phyloP scores from a whole-genome alignment of 805 yeast genomes.

The Lipomyces lipofer region DNA sequence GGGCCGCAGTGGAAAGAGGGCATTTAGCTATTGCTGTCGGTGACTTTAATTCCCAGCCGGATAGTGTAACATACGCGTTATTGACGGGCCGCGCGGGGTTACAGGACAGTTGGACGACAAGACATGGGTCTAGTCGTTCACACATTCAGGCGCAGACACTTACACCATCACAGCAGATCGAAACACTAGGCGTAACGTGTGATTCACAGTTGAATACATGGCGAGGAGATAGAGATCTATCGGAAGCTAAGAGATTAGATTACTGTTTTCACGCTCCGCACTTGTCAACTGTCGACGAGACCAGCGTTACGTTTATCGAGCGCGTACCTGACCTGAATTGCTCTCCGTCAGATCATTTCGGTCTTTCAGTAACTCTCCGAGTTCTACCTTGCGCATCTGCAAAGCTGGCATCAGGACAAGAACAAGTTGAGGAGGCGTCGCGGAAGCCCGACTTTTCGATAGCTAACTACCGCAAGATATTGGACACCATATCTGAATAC shows the following conservation, averaged over 20 bases:
- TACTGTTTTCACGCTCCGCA: slow-evolving; percentile 75
- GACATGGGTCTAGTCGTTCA: slow-evolving; percentile 15
- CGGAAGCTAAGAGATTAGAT: slow-evolving; percentile 85
- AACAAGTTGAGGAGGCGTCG: slow-evolving; percentile 19
- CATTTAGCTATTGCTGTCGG: slow-evolving; percentile 89
- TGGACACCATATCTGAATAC: slow-evolving; percentile 50
- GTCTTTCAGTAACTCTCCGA: slow-evolving; percentile 43
- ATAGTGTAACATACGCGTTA: slow-evolving; percentile 74
- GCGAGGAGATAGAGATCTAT: slow-evolving; percentile 55
- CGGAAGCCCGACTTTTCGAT: slow-evolving; percentile 22
- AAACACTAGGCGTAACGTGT: slow-evolving; percentile 81
- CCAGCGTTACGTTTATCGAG: slow-evolving; percentile 75
- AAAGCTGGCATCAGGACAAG: slow-evolving; percentile 13
- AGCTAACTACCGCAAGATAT: slow-evolving; percentile 50
- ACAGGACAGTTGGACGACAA: slow-evolving; percentile 28
- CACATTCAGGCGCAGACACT: slow-evolving; percentile 16
- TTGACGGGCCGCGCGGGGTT: slow-evolving; percentile 69
- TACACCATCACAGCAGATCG: slow-evolving; percentile 55
- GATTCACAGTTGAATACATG: slow-evolving; percentile 86
- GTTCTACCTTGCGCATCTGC: slow-evolving; percentile 20
- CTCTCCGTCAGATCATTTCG: slow-evolving; percentile 92
- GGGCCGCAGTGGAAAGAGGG: slow-evolving; percentile 65
- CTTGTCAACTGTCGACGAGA: slow-evolving; percentile 55
- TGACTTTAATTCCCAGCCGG: slow-evolving; percentile 87
- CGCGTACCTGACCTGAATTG: slow-evolving; percentile 51